Evolutionary conservation across 805 yeast species (phyloP).

Genomic region (Saturnispora gosingensis): DNA sequence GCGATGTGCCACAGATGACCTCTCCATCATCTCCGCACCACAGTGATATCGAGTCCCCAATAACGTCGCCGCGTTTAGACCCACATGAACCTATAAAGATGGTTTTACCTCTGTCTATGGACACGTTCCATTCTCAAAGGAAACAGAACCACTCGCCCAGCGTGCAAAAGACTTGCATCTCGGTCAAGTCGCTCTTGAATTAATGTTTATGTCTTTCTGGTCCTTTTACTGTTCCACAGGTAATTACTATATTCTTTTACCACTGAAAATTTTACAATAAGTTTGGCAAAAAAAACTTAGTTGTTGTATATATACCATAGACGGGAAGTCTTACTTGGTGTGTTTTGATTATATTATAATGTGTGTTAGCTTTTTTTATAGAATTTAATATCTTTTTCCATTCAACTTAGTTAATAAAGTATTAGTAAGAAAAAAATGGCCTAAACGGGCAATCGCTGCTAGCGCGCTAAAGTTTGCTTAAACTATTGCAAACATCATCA

Average conservation of each 20-base stretch:
- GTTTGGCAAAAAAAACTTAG: not conserved
- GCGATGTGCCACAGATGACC: slow-evolving; percentile 6
- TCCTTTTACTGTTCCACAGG: not conserved
- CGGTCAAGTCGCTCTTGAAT: slow-evolving; percentile 5
- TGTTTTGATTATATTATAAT: not conserved
- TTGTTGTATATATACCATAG: not conserved
- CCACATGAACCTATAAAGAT: slow-evolving; percentile 11
- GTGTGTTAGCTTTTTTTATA: slow-evolving; percentile 2
- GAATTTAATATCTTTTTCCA: not conserved
- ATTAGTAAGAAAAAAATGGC: not conserved
- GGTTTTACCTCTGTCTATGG: slow-evolving; percentile 6
- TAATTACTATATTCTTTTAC: not conserved
- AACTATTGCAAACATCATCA: slow-evolving; percentile 8
- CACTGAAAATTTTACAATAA: not conserved
- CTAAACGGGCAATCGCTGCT: not conserved
- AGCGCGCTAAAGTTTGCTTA: slow-evolving; percentile 1
- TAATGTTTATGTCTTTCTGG: not conserved
- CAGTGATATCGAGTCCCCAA: slow-evolving; percentile 19
- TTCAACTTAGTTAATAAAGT: not conserved
- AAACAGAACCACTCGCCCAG: not conserved
- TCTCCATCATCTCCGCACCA: slow-evolving; percentile 13
- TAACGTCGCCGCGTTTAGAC: slow-evolving; percentile 21
- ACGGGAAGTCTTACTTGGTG: not conserved
- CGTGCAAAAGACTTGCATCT: slow-evolving; percentile 6
- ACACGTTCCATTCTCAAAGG: not conserved